Evolutionary conservation across 1,284 basidiomycete species (phyloP).

Genomic region (Leccinum ponderosum): DNA sequence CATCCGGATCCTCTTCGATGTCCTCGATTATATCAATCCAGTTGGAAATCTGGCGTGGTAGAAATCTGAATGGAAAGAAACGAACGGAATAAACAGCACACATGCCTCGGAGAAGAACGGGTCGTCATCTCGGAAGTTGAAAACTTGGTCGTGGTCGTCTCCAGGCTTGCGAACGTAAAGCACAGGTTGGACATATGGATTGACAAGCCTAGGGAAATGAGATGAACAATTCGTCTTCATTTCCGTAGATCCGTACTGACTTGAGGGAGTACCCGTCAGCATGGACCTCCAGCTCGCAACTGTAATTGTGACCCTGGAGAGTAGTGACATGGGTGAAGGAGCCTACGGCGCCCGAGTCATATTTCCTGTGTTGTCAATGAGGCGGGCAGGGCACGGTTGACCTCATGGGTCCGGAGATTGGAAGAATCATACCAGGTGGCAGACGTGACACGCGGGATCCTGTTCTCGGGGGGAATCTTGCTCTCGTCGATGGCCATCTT

Average conservation of each 20-base stretch:
- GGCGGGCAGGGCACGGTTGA: constrained; percentile 12
- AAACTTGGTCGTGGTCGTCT: constrained; percentile 79
- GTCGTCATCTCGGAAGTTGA: constrained; percentile 82
- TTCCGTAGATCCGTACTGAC: constrained; percentile 39
- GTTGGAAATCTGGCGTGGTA: constrained; percentile 58
- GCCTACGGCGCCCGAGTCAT: constrained; percentile 89
- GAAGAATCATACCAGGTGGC: constrained; percentile 63
- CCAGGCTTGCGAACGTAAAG: constrained; percentile 85
- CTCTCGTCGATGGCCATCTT: constrained; percentile 83
- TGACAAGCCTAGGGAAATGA: constrained; percentile 63
- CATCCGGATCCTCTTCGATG: constrained; percentile 71
- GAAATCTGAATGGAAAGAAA: not conserved
- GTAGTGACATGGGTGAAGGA: constrained; percentile 87
- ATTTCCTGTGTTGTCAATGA: constrained; percentile 65
- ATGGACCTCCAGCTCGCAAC: constrained; percentile 90
- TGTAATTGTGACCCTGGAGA: constrained; percentile 89
- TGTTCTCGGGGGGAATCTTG: constrained; percentile 74
- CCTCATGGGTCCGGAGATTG: constrained; percentile 22
- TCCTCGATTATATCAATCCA: constrained; percentile 84
- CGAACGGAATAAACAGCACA: not conserved
- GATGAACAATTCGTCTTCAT: constrained; percentile 11
- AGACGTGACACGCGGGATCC: constrained; percentile 78
- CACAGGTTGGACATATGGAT: constrained; percentile 84
- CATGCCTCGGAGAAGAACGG: constrained; percentile 84
- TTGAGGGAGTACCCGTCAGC: constrained; percentile 86